Evolutionary conservation across 805 yeast species (phyloP).

Genomic region (Candida sphagnicola): DNA sequence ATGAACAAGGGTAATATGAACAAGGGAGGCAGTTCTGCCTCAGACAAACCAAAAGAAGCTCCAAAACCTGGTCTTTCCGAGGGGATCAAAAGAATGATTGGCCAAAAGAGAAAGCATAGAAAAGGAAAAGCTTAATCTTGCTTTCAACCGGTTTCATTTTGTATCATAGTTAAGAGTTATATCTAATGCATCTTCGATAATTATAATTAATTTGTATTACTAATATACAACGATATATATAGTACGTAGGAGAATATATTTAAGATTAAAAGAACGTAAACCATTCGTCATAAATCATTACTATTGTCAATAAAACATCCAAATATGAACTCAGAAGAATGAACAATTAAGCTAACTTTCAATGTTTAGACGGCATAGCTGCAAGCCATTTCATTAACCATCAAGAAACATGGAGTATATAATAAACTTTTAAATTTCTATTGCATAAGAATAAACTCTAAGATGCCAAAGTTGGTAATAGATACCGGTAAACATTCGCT

Average conservation of each 20-base stretch:
- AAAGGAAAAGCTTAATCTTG: constrained; percentile 33
- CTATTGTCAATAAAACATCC: constrained; percentile 1
- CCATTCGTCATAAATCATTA: constrained; percentile 5
- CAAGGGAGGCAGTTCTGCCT: constrained; percentile 33
- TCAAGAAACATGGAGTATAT: too few species aligned
- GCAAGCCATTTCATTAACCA: too few species aligned
- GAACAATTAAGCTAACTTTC: too few species aligned
- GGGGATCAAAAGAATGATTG: constrained; percentile 60
- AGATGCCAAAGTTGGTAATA: too few species aligned
- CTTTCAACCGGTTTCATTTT: background rate
- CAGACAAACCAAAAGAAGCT: too few species aligned
- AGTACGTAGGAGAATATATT: background rate
- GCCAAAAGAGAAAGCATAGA: constrained; percentile 64
- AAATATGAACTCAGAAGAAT: too few species aligned
- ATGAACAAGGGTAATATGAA: constrained; percentile 43
- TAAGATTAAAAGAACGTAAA: background rate
- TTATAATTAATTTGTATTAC: background rate
- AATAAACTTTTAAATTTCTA: too few species aligned
- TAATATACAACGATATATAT: constrained; percentile 3
- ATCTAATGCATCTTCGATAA: background rate
- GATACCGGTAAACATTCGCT: too few species aligned
- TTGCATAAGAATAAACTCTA: too few species aligned
- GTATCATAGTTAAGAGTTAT: constrained; percentile 3
- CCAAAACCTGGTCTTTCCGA: constrained; percentile 42
- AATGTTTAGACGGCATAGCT: too few species aligned